Base-by-base conservation (phyloP, 441 rosid genomes). In the Euphorbia schlechtendalii region DNA sequence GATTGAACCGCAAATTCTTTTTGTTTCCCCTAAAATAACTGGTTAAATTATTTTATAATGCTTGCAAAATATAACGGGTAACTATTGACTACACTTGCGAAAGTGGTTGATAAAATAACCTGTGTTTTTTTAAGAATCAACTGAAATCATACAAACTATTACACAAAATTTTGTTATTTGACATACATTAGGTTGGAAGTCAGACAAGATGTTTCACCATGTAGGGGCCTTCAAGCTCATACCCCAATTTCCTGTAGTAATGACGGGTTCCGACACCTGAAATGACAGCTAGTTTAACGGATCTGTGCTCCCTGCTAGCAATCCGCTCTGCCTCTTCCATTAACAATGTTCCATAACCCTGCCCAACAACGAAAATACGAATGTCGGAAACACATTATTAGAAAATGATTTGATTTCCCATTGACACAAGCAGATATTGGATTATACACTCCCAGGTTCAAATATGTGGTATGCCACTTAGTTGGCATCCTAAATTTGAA, bases 191-290 rank as follows among this genome's bases (percentile, higher is more conserved):
- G 51, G 20, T 46, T 15, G 4, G 14, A 12, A 7, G 22, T 88
- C 73, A 90, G 59, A 71, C 76, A 41, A 94, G 98, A 81, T 43
- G 75, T 76, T 91, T 94, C 59, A 89, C 96, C 99, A 94, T 94
- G 78, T 89, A 94, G 64, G 99, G 98, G 56, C 96, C 98, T 79
- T 89, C 96, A 60, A 94, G 88, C 78, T 85, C 96, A 68, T 90
- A 94, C 18, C 98, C 99, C 72, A 94, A 65, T 76, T 94, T 94
- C 75, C 98, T 82, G 65, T 91, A 94, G 65, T 91, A 91, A 78
- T 91, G 98, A 25, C 99, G 89, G 28, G 98, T 91, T 77, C 99
- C 99, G 8, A 94, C 98, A 8, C 99, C 99, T 0, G 99, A 94
- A 63, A 94, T 94, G 48, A 94, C 96, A 25, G 85, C 98, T 40